Base-by-base conservation (phyloP, 2,329 filamentous ascomycete species). In the Zasmidium cellare region DNA sequence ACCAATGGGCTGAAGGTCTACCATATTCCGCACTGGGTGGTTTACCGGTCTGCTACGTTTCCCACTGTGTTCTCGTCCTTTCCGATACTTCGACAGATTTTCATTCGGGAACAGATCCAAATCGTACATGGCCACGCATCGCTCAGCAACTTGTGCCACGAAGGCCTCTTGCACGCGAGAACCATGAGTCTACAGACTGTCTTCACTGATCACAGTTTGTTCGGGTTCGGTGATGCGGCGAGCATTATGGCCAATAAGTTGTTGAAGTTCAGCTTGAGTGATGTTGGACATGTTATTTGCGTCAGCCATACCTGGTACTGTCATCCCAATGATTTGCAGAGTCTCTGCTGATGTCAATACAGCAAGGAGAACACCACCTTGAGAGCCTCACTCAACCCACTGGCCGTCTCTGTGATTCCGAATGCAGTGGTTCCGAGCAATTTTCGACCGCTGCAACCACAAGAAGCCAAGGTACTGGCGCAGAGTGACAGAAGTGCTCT, bases 41-140 rank as follows among this genome's bases (percentile, higher is more conserved):
- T 99, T 68, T 97, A 97, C 75, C 91, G 96, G 67, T 89, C 92
- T 63, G 86, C 92, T 3, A 96, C 92, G 12, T 93, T 99, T 70
- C 94, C 94, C 0, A 97, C 96, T 3, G 92, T 99, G 71, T 97
- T 97, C 79, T 97, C 93, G 25, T 97, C 96, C 79, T 99, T 99
- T 69, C 94, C 96, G 9, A 87, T 97, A n/a, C 92, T 99, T 69
- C 87, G 94, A 57, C 96, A 97, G 67, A 97, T 99, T 68, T 85
- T 97, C 61, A 89, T 99, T 60, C 87, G 94, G 47, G 94, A 99
- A 76, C 85, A 88, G 60, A 97, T 99, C 66, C 89, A 97, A 74
- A 99, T 99, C 68, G 92, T 99, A 0, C 94, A 99, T 72, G 94
- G 93, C n/a, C 94, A 99, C 79, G 93, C 85, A 28, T 96, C 91